Evolutionary conservation across 1,284 basidiomycete genomes (phyloP).

Genomic region (Fistulinella cinereoalba): DNA sequence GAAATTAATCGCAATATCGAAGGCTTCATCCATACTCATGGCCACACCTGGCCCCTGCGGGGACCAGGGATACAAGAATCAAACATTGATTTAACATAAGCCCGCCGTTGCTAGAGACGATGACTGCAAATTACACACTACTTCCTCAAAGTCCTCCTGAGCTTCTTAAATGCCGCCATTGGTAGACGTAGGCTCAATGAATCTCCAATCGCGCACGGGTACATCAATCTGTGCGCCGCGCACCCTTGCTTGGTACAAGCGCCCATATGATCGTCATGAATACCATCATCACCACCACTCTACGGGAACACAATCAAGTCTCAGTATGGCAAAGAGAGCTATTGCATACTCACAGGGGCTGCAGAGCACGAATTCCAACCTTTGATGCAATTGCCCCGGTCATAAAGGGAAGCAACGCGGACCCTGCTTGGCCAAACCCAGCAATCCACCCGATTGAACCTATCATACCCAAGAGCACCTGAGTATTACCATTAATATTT

Average conservation of each 20-base stretch:
- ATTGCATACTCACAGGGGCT: slow-evolving; percentile 49
- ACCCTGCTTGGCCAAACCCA: slow-evolving; percentile 51
- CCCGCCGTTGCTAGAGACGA: too few species aligned
- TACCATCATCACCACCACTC: slow-evolving; percentile 46
- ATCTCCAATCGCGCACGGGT: too few species aligned
- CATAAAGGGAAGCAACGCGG: slow-evolving; percentile 54
- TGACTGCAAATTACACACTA: too few species aligned
- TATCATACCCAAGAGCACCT: slow-evolving; percentile 3
- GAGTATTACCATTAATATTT: background rate
- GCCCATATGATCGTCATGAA: slow-evolving; percentile 45
- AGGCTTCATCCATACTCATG: too few species aligned
- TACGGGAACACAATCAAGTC: slow-evolving; percentile 12
- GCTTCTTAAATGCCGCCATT: too few species aligned
- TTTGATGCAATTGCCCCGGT: slow-evolving; percentile 52
- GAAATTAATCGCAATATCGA: too few species aligned
- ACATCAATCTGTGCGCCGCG: slow-evolving; percentile 17
- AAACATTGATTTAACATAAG: too few species aligned
- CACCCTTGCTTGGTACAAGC: slow-evolving; percentile 35
- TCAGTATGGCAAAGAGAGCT: background rate
- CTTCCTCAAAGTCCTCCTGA: too few species aligned
- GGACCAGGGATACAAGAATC: too few species aligned
- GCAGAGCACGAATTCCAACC: slow-evolving; percentile 49
- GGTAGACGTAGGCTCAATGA: too few species aligned
- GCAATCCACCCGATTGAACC: slow-evolving; percentile 54
- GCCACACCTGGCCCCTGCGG: too few species aligned